These are phyloP conservation scores for Jaapia argillacea DNA, from an alignment of 768 basidiomycete species.

Conservation along the genomic window DNA sequence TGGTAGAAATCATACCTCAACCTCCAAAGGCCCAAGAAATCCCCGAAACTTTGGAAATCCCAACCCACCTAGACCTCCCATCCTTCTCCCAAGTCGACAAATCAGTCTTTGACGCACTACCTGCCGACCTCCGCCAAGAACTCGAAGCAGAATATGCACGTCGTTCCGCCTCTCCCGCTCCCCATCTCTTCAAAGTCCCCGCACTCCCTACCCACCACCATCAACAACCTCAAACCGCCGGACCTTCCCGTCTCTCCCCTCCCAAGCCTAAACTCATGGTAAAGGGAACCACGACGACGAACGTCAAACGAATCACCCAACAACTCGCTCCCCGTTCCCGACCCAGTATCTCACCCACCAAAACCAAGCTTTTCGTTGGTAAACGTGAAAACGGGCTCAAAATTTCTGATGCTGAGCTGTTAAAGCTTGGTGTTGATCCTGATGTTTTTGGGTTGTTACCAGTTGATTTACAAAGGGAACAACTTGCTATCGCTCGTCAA, in stretches of 20 bases:
- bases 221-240: constrained; percentile 1
- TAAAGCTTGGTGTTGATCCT: constrained; percentile 61
- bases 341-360: constrained; percentile 25
- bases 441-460: constrained; percentile 62
- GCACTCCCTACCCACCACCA: constrained; percentile 1
- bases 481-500: constrained; percentile 50
- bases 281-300: constrained; percentile 21
- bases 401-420: constrained; percentile 42
- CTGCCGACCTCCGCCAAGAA: constrained; percentile 59
- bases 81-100: constrained; percentile 71
- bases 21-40: neutral
- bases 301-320: constrained; percentile 48
- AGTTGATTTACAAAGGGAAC: constrained; percentile 59
- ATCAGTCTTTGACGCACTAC: constrained; percentile 61
- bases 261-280: constrained; percentile 11
- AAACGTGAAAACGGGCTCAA: neutral
- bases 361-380: constrained; percentile 26
- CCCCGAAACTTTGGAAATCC: neutral
- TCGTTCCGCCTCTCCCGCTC: constrained; percentile 38
- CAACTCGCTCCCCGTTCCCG: constrained; percentile 52
- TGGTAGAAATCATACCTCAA: neutral
- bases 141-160: constrained; percentile 58
- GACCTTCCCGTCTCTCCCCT: neutral
- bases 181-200: neutral
- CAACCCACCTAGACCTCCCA: constrained; percentile 35